Evolutionary conservation across 129 eudicot genomes (phyloP), one percentile per base, ranked within the genome.

Genomic region (Lactuca saligna): DNA sequence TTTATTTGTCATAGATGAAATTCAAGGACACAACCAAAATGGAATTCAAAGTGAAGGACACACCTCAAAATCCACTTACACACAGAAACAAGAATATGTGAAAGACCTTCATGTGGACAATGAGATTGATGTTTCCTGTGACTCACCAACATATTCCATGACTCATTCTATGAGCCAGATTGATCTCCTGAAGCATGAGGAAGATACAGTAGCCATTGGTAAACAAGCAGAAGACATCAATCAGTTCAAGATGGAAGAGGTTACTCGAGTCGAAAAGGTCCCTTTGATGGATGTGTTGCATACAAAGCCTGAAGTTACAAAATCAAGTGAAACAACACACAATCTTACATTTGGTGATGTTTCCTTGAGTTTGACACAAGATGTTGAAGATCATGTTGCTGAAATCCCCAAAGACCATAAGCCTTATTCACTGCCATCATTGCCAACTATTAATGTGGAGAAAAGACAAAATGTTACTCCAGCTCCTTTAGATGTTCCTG

Each of bases 1-100:
- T 82, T 64, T 73, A 50, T 61, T 78, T 68, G 68, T 63, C 29
- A 71, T 51, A n/a, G 70, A 76, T 82, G 83, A 83, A 61, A 54
- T 77, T 60, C 75, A 55, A 63, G 72, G 49, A 63, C 76, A 66
- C 73, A 57, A 57, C 34, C 71, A 74, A 68, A 70, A 58, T 29
- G 77, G 20, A 75, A 44, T 13, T 41, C 77, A 13, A 67, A 72
- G 65, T 82, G 84, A 69, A 50, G 61, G 39, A 57, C 65, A 51
- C 49, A 32, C 51, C 69, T 61, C 57, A 20, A 65, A 53, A 41
- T 62, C 83, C 42, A 29, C 67, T 29, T 57, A 54, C 41, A 25
- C 69, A 25, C 75, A 61, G 12, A 68, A 58, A 63, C 79, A 67
- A 68, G 79, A 78, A 72, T 80, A 66, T 9, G 65, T 51, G 37